phyloP scores from a whole-genome alignment of 1,284 basidiomycete genomes.

The Ustilago bromivora region DNA sequence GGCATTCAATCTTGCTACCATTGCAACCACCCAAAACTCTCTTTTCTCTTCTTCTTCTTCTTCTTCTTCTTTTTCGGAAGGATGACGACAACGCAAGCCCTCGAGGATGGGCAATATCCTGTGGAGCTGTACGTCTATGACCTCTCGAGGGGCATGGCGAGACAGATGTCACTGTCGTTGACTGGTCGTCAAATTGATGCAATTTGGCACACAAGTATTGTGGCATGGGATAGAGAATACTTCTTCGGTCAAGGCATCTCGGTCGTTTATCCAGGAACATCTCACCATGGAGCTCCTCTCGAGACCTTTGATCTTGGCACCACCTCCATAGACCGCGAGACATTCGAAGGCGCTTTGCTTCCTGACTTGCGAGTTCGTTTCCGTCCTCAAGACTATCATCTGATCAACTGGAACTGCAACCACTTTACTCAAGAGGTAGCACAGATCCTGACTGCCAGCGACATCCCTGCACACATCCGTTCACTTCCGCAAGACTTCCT shows the following conservation, averaged over 20 bases:
- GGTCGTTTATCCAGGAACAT: slow-evolving; percentile 71
- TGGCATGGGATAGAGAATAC: slow-evolving; percentile 84
- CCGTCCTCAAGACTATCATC: slow-evolving; percentile 81
- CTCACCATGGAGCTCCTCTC: slow-evolving; percentile 79
- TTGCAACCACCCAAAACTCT: too few relatives aligned
- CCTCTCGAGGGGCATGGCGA: slow-evolving; percentile 84
- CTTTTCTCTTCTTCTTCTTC: too few relatives aligned
- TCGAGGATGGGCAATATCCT: slow-evolving; percentile 23
- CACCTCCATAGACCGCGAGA: slow-evolving; percentile 83
- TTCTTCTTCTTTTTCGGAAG: neutral
- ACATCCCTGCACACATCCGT: slow-evolving; percentile 66
- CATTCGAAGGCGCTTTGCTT: slow-evolving; percentile 82
- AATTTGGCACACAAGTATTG: slow-evolving; percentile 81
- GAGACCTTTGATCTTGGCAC: slow-evolving; percentile 83
- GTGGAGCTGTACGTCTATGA: slow-evolving; percentile 86
- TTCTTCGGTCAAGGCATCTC: slow-evolving; percentile 89
- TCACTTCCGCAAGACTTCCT: slow-evolving; percentile 82
- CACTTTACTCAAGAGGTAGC: slow-evolving; percentile 80
- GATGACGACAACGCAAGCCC: slow-evolving; percentile 11
- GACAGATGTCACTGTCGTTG: slow-evolving; percentile 79
- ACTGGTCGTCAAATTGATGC: slow-evolving; percentile 75
- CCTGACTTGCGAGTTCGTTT: slow-evolving; percentile 80
- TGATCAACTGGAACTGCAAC: slow-evolving; percentile 75
- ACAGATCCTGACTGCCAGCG: slow-evolving; percentile 63
- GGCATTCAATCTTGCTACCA: too few relatives aligned